Evolutionary conservation across 2,329 filamentous ascomycete species (phyloP).

Genomic region (Bipolaris sorokiniana): DNA sequence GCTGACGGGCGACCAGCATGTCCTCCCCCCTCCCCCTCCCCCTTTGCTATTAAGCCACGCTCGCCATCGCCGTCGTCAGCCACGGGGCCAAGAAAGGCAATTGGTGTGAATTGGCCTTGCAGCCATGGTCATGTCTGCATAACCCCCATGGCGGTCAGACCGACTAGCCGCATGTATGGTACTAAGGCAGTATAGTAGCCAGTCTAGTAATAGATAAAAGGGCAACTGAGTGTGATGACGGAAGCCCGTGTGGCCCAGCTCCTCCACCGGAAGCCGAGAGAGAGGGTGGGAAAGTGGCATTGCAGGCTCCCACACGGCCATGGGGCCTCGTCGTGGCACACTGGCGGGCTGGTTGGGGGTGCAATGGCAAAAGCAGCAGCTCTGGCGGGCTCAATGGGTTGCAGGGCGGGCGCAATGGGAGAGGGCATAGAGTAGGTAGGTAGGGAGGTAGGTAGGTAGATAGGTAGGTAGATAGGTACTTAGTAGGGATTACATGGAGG

Average conservation of each 20-base stretch:
- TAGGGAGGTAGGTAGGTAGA: too few relatives aligned
- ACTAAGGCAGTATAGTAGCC: too few relatives aligned
- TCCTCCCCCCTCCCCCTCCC: background rate
- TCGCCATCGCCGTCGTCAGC: background rate
- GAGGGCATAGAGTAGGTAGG: background rate
- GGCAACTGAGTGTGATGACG: too few relatives aligned
- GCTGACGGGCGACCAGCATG: slow-evolving; percentile 5
- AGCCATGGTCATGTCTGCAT: slow-evolving; percentile 27
- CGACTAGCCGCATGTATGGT: slow-evolving; percentile 17
- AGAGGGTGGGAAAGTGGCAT: slow-evolving; percentile 5
- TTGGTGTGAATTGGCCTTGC: slow-evolving; percentile 27
- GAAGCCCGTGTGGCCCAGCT: background rate
- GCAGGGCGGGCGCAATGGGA: slow-evolving; percentile 19
- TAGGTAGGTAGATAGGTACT: too few relatives aligned
- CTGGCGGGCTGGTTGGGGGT: slow-evolving; percentile 15
- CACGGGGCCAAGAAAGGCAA: slow-evolving; percentile 20
- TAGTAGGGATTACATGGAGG: too few relatives aligned
- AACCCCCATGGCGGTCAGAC: slow-evolving; percentile 31
- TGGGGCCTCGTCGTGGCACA: slow-evolving; percentile 30
- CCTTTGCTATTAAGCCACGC: too few relatives aligned
- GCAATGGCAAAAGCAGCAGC: slow-evolving; percentile 33
- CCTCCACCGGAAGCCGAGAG: slow-evolving; percentile 12
- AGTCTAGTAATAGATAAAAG: too few relatives aligned
- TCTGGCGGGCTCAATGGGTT: slow-evolving; percentile 16
- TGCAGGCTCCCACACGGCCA: slow-evolving; percentile 17